Evolutionary conservation across 1,139 yeast genomes (phyloP).

Genomic region (Scheffersomyces titani): DNA sequence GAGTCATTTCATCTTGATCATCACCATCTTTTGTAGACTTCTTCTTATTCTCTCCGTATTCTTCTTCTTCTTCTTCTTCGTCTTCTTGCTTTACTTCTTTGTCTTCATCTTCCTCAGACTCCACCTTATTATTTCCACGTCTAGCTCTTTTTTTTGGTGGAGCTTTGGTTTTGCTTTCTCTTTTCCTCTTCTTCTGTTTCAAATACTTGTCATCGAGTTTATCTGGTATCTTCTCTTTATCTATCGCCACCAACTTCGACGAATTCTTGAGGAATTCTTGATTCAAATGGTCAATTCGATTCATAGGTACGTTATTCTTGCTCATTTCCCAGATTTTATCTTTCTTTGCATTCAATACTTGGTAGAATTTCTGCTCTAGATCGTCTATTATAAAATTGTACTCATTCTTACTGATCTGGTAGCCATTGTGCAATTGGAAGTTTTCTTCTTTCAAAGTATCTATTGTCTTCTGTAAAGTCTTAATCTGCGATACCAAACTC

Average conservation of each 20-base stretch:
- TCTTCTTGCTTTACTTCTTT: constrained; percentile 3
- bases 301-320: constrained; percentile 8
- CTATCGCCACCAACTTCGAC: constrained; percentile 20
- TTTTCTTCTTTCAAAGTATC: constrained; percentile 9
- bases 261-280: constrained; percentile 19
- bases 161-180: background rate
- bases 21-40: constrained; percentile 4
- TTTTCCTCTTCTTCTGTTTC: constrained; percentile 4
- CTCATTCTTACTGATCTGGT: constrained; percentile 21
- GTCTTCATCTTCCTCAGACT: constrained; percentile 1
- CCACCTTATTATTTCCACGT: background rate
- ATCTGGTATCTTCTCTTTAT: constrained; percentile 18
- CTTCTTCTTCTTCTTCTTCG: constrained; percentile 7
- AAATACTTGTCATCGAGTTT: constrained; percentile 18
- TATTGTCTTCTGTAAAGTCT: background rate
- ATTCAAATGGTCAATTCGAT: constrained; percentile 23
- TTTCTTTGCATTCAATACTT: constrained; percentile 38
- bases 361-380: constrained; percentile 38
- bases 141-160: constrained; percentile 3
- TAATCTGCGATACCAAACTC: background rate
- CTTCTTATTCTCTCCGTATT: constrained; percentile 5
- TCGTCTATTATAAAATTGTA: constrained; percentile 31
- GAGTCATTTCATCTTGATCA: constrained; percentile 1
- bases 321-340: constrained; percentile 35
- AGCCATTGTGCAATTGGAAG: constrained; percentile 14